phyloP scores from a whole-genome alignment of 257 asterid genomes.

The Henckelia pumila region DNA sequence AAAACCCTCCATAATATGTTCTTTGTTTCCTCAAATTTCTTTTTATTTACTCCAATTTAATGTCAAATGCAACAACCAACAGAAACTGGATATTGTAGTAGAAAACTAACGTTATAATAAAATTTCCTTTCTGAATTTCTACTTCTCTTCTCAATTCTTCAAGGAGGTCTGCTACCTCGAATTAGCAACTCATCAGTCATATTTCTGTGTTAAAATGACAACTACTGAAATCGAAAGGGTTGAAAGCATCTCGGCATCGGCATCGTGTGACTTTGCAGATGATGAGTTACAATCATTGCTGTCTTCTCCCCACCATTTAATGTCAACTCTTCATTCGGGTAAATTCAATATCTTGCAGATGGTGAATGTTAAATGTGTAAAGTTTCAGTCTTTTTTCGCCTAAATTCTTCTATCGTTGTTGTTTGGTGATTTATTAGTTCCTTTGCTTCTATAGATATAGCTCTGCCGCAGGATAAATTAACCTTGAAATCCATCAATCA shows the following conservation, averaged over 20 bases:
- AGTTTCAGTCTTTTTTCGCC: not conserved
- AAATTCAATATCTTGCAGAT: not conserved
- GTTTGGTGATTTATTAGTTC: not conserved
- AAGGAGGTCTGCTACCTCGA: too few species aligned
- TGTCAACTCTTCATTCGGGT: conserved; percentile 31
- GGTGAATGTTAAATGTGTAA: not conserved
- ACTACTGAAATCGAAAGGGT: conserved; percentile 61
- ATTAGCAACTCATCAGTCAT: too few species aligned
- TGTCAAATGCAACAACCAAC: too few species aligned
- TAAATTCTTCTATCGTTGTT: not conserved
- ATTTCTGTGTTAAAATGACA: conserved; percentile 28
- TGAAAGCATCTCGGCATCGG: conserved; percentile 69
- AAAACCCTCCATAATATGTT: too few species aligned
- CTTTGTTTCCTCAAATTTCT: too few species aligned
- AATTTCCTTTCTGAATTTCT: too few species aligned
- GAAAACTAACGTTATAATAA: too few species aligned
- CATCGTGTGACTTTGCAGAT: conserved; percentile 65
- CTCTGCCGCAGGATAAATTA: conserved; percentile 56
- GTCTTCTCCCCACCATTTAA: conserved; percentile 26
- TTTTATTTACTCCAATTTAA: too few species aligned
- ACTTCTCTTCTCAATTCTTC: too few species aligned
- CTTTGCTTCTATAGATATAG: conserved; percentile 26
- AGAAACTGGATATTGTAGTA: too few species aligned
- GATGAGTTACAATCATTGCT: conserved; percentile 63
- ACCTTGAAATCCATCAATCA: conserved; percentile 27